Conservation (phyloP, 1,139 yeast species). For the Scheffersomyces cryptocercus region DNA sequence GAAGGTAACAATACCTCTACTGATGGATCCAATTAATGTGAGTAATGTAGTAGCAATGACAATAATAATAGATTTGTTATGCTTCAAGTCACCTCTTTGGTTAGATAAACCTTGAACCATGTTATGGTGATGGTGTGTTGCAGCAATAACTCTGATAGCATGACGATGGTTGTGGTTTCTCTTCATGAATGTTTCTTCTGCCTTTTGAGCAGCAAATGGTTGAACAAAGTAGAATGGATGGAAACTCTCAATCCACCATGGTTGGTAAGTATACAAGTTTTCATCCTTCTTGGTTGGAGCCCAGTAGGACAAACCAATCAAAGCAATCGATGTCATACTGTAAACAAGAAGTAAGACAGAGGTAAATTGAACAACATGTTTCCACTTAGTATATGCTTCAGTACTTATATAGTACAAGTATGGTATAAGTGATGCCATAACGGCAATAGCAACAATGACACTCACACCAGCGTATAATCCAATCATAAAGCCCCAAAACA, state of each 20-base stretch:
- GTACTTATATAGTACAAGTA: constrained; percentile 57
- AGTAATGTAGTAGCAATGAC: constrained; percentile 53
- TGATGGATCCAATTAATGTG: constrained; percentile 57
- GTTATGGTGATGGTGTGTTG: constrained; percentile 45
- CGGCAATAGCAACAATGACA: constrained; percentile 65
- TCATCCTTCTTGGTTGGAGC: constrained; percentile 60
- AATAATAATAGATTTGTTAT: constrained; percentile 48
- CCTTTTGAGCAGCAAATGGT: constrained; percentile 46
- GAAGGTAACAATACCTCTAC: constrained; percentile 59
- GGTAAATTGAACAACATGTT: constrained; percentile 59
- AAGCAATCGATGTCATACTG: constrained; percentile 52
- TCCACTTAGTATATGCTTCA: constrained; percentile 48
- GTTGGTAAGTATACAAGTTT: constrained; percentile 62
- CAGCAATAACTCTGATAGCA: constrained; percentile 50
- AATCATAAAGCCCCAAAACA: constrained; percentile 59
- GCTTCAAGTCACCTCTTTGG: constrained; percentile 49
- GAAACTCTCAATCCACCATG: constrained; percentile 78
- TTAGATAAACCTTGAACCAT: constrained; percentile 46
- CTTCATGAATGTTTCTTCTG: constrained; percentile 53
- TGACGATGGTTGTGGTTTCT: constrained; percentile 52
- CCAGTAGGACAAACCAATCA: constrained; percentile 54
- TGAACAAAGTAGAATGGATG: constrained; percentile 55
- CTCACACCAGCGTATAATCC: constrained; percentile 53
- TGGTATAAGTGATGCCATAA: constrained; percentile 66
- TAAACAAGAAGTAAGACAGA: constrained; percentile 59